Conservation (phyloP, 768 basidiomycete species). For the Fomitopsis pulvina region DNA sequence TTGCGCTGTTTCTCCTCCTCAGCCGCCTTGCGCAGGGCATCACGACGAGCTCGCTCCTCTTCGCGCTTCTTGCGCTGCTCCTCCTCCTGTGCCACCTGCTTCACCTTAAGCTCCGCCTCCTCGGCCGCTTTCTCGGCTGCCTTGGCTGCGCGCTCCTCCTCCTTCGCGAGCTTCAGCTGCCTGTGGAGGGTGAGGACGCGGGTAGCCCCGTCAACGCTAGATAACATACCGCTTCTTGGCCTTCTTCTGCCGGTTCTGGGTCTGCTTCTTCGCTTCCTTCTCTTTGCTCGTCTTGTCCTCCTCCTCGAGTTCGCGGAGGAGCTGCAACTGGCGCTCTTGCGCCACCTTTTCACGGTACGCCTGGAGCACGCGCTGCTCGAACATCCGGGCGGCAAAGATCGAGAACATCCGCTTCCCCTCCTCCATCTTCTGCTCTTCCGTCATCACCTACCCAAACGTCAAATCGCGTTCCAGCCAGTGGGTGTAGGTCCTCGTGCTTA, state of each 20-base stretch:
- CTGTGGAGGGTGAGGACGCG: constrained; percentile 32
- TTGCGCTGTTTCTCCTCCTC: constrained; percentile 81
- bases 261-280: constrained; percentile 86
- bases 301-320: constrained; percentile 91
- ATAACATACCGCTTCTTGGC: constrained; percentile 83
- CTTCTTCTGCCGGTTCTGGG: constrained; percentile 97
- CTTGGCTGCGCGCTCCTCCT: constrained; percentile 79
- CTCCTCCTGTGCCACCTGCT: constrained; percentile 72
- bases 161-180: constrained; percentile 87
- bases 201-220: constrained; percentile 7
- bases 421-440: constrained; percentile 98
- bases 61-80: constrained; percentile 77
- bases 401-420: constrained; percentile 99
- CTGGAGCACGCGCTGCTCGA: constrained; percentile 95
- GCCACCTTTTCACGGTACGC: constrained; percentile 97
- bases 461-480: not conserved
- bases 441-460: constrained; percentile 51
- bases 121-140: constrained; percentile 86
- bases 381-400: constrained; percentile 99
- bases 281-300: constrained; percentile 86
- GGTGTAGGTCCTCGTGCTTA: constrained; percentile 22
- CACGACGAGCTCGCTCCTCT: constrained; percentile 78
- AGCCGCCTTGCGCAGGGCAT: constrained; percentile 64
- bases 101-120: constrained; percentile 71
- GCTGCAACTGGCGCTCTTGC: constrained; percentile 88